Base-by-base conservation (phyloP, 768 basidiomycete genomes). In the Nidularia sp. region DNA sequence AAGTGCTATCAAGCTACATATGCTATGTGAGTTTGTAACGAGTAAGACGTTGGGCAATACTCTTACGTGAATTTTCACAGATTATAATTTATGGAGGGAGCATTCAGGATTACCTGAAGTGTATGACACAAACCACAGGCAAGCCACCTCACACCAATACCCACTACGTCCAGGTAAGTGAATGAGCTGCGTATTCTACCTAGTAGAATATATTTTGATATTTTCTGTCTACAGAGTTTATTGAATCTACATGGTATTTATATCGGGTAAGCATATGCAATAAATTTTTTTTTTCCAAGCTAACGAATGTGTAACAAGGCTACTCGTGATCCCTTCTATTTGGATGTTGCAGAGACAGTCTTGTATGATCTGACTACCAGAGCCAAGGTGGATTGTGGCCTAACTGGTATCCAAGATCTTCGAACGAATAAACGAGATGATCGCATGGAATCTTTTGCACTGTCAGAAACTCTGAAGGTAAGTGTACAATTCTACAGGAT, bases 181-280 rank as follows among this genome's bases (percentile, higher is more conserved):
- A 18, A 10, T 44, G 25, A 51, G n/a, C n/a, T n/a, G n/a, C n/a
- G n/a, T n/a, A n/a, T n/a, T n/a, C n/a, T n/a, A n/a, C n/a, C n/a
- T n/a, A n/a, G n/a, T n/a, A n/a, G n/a, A n/a, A 42, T 48, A 39
- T 46, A 43, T 25, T 6, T 29, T 31, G 2, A 35, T 6, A 8
- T 41, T 56, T 34, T 25, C 47, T 42, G 7, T 13, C 34, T 6
- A 2, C 31, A 83, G 96, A 99, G 69, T 95, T 97, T 59, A 81
- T 97, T 52, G 97, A 99, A 69, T 93, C 90, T 18, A 99, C 93
- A 4, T 95, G 94, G 86, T 97, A 95, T 69, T 74, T 98, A 13
- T 98, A 97, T 62, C 80, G 90, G 48, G 92, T 89, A 58, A 55
- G 82, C 66, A 36, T 32, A 7, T 2, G 18, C n/a, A n/a, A 42